Evolutionary conservation across 768 basidiomycete genomes (phyloP).

Genomic region (Cytidiella melzeri): DNA sequence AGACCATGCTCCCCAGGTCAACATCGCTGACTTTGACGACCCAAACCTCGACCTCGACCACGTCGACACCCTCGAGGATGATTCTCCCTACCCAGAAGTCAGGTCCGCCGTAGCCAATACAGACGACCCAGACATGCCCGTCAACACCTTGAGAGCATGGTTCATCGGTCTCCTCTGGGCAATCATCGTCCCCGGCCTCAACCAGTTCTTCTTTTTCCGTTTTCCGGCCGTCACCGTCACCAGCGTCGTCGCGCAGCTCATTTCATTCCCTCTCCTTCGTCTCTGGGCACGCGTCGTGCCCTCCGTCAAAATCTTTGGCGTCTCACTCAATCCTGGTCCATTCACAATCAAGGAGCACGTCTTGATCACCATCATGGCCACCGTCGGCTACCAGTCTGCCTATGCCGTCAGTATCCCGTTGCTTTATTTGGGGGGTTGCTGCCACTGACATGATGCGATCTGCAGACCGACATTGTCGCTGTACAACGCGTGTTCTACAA

Average conservation of each 20-base stretch:
- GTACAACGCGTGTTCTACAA: constrained; percentile 42
- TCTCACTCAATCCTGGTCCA: constrained; percentile 56
- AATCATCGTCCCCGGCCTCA: constrained; percentile 62
- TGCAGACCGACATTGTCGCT: constrained; percentile 37
- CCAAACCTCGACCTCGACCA: constrained; percentile 30
- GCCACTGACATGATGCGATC: not conserved
- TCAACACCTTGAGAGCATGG: constrained; percentile 33
- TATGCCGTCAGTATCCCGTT: constrained; percentile 22
- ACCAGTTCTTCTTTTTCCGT: constrained; percentile 74
- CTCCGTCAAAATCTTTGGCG: constrained; percentile 44
- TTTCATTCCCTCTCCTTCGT: constrained; percentile 61
- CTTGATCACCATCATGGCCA: constrained; percentile 38
- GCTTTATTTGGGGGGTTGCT: no score
- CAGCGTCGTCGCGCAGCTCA: constrained; percentile 56
- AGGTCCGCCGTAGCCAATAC: constrained; percentile 44
- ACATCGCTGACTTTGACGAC: constrained; percentile 25
- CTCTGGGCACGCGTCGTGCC: constrained; percentile 52
- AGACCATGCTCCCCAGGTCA: not conserved
- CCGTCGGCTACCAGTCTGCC: constrained; percentile 27
- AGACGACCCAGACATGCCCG: constrained; percentile 38
- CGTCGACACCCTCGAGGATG: constrained; percentile 29
- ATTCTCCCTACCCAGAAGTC: constrained; percentile 51
- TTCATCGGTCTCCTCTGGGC: constrained; percentile 39
- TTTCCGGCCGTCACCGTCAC: constrained; percentile 41
- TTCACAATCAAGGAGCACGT: constrained; percentile 76